These are phyloP conservation scores for Crithidia bombi DNA, from an alignment of 208 protist genomes.

Conservation along the genomic window DNA sequence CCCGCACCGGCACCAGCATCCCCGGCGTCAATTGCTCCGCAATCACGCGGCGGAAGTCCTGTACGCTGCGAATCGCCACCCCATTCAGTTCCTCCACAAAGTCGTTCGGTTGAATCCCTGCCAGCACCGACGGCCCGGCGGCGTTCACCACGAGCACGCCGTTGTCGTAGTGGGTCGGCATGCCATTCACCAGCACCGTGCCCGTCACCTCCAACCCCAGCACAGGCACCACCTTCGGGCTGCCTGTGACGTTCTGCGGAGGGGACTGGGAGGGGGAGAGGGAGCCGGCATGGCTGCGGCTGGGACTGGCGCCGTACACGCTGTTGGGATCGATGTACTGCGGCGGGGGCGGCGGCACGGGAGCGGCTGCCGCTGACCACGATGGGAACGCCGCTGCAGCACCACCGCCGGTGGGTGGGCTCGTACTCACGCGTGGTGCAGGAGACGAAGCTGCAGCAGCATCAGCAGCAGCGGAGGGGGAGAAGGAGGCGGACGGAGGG, in stretches of 20 bases:
- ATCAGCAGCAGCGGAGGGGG: no score
- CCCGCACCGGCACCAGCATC: constrained; percentile 41
- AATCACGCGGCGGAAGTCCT: constrained; percentile 57
- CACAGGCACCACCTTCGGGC: constrained; percentile 30
- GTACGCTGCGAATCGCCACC: constrained; percentile 37
- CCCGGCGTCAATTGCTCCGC: constrained; percentile 34
- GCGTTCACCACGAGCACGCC: constrained; percentile 74
- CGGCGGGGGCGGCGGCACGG: background rate
- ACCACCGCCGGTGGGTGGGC: background rate
- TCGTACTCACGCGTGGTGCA: background rate
- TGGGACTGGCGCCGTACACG: constrained; percentile 1
- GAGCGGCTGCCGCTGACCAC: background rate
- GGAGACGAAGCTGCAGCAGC: background rate
- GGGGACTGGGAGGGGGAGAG: constrained; percentile 6
- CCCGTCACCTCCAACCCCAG: constrained; percentile 71
- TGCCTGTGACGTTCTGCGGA: background rate
- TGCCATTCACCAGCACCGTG: constrained; percentile 55
- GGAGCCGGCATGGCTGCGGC: constrained; percentile 2
- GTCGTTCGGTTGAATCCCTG: constrained; percentile 68
- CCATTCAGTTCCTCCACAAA: constrained; percentile 53
- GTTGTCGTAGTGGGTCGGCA: constrained; percentile 54
- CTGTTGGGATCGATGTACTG: background rate
- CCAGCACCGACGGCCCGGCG: constrained; percentile 53
- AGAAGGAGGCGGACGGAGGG: no score
- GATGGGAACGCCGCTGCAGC: background rate